Base-by-base conservation (phyloP, 805 yeast species). In the Pichia rugopelliculosa region DNA sequence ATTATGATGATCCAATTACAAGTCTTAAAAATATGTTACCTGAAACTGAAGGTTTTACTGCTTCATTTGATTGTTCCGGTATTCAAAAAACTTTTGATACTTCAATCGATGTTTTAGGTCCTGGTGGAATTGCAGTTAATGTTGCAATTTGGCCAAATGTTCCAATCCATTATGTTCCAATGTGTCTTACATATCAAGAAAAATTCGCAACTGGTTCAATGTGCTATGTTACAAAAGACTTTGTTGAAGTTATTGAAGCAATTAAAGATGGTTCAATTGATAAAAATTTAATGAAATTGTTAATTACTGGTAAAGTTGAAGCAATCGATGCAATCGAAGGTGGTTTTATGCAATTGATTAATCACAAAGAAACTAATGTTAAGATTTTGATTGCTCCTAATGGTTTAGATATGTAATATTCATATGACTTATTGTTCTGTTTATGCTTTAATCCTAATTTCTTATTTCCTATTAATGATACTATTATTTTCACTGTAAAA, bases 81-180 rank as follows among this genome's bases (percentile, higher is more conserved):
- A 62, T 78, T 10, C 74, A 71, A 45, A 70, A 72, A 9, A 80
- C 85, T 12, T 72, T 76, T 46, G 70, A 69, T 41, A 70, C 81
- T 5, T 76, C 78, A 4, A 59, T 81, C 36, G 67, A 65, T 36
- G 76, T 78, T 5, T 62, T 78, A 9, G 65, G 73, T 1, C 73
- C 77, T 6, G 71, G 76, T 52, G 87, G 87, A 40, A 67, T 69
- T 2, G 75, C 80, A n/a, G 76, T 78, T 26, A 81, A 80, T 60
- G 74, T 81, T 47, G 87, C 87, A 6, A 76, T 82, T 39, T 81
- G 84, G 84, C 79, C 81, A 20, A 69, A 72, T 41, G 65, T 70
- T 34, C 72, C 79, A 8, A 63, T 74, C 23, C 66, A 66, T 15
- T 75, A 72, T 57, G 69, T 69, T 53, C 83, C 82, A 46, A 79